Conservation (phyloP, 1,139 yeast genomes). For the Pichia sp. region DNA sequence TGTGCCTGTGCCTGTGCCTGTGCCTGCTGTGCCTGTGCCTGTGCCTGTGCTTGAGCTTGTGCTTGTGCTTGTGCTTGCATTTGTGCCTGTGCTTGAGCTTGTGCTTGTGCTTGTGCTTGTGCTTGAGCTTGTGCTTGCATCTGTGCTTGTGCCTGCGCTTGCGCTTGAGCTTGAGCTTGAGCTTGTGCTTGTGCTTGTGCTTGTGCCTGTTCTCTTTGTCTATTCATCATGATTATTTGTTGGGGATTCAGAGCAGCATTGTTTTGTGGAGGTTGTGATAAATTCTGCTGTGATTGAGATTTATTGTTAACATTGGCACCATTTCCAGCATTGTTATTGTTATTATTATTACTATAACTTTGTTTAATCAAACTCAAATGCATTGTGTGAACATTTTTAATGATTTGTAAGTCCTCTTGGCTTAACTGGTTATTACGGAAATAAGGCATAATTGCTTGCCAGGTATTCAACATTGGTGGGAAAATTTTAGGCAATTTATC, state of each 20-base stretch:
- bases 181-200: conserved; percentile 18
- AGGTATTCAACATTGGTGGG: conserved; percentile 76
- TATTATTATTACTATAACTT: conserved; percentile 19
- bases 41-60: conserved; percentile 15
- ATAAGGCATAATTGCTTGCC: conserved; percentile 75
- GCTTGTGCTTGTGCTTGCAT: conserved; percentile 9
- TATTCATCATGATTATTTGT: conserved; percentile 27
- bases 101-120: conserved; percentile 10
- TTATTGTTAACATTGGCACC: conserved; percentile 23
- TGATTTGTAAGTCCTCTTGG: conserved; percentile 44
- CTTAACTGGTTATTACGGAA: conserved; percentile 51
- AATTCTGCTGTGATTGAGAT: conserved; percentile 10
- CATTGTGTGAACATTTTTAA: conserved; percentile 55
- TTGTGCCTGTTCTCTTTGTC: conserved; percentile 18
- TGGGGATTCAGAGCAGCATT: conserved; percentile 27
- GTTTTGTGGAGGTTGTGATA: not conserved
- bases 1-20: conserved; percentile 3
- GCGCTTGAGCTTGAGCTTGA: conserved; percentile 15
- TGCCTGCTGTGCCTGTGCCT: conserved; percentile 17
- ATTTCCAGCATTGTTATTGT: conserved; percentile 23
- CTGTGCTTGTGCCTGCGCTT: conserved; percentile 17
- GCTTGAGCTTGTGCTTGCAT: conserved; percentile 15
- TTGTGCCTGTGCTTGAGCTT: conserved; percentile 10
- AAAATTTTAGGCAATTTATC: conserved; percentile 62
- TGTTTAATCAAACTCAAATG: conserved; percentile 44